Evolutionary conservation across 2,329 filamentous ascomycete genomes (phyloP).

Genomic region (Talaromyces atroroseus): DNA sequence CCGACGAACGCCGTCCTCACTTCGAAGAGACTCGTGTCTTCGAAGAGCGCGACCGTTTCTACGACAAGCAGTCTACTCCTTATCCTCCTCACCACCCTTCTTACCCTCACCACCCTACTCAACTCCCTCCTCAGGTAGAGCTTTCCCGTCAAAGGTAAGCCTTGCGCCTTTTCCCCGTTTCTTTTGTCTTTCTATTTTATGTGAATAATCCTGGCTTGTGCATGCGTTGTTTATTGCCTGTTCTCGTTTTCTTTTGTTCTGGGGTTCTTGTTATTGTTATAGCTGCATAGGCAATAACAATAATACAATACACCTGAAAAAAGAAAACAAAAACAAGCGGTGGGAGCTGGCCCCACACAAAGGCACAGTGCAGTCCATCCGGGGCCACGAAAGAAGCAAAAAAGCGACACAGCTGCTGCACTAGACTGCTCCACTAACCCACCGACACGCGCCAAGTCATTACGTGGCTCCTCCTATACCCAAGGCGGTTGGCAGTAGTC

Average conservation of each 20-base stretch:
- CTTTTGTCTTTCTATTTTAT: constrained; percentile 2
- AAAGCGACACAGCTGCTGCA: constrained; percentile 1
- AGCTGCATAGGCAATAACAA: neutral
- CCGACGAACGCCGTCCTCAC: constrained; percentile 64
- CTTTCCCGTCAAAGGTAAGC: constrained; percentile 48
- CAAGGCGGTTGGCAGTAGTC: constrained; percentile 13
- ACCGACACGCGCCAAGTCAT: constrained; percentile 11
- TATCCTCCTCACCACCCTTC: constrained; percentile 29
- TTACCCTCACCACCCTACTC: constrained; percentile 30
- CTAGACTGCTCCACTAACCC: constrained; percentile 9
- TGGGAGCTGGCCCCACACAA: constrained; percentile 9
- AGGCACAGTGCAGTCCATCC: neutral
- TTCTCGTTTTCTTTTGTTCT: neutral
- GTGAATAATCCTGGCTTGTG: neutral
- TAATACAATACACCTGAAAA: neutral
- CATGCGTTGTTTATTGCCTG: neutral
- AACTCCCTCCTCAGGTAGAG: constrained; percentile 44
- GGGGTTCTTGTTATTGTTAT: neutral
- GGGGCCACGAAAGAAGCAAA: neutral
- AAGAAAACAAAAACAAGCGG: constrained; percentile 13
- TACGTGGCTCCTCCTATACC: constrained; percentile 14
- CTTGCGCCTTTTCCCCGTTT: constrained; percentile 14
- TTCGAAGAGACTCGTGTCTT: constrained; percentile 35
- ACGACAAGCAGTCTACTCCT: constrained; percentile 1
- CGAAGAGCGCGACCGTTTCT: constrained; percentile 34